These are phyloP conservation scores for Pisolithus marmoratus DNA, from an alignment of 768 basidiomycete species.

Conservation along the genomic window DNA sequence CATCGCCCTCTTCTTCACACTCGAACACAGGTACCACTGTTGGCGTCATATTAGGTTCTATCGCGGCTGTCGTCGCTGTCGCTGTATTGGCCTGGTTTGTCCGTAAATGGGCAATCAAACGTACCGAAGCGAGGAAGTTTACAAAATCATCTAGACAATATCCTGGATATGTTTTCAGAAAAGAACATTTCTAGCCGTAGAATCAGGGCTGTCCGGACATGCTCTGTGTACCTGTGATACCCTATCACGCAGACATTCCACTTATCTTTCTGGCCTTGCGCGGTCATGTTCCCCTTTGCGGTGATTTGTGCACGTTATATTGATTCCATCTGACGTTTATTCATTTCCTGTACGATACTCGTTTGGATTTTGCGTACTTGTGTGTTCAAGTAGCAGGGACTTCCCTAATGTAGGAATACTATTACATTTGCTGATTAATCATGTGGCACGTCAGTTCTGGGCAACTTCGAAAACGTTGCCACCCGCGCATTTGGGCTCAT, in stretches of 20 bases:
- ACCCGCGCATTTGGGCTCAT: too few relatives aligned
- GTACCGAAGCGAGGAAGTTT: conserved; percentile 18
- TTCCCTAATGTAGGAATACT: too few relatives aligned
- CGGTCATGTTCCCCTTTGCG: background rate
- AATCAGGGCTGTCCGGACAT: background rate
- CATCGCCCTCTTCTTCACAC: conserved; percentile 23
- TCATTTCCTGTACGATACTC: too few relatives aligned
- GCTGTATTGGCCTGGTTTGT: conserved; percentile 41
- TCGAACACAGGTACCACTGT: conserved; percentile 26
- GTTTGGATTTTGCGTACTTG: too few relatives aligned
- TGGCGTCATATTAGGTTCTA: conserved; percentile 48
- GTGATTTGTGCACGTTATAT: too few relatives aligned
- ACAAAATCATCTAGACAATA: conserved; percentile 17
- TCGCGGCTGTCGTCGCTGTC: conserved; percentile 39
- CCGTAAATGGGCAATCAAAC: conserved; percentile 41
- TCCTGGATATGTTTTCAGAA: conserved; percentile 14
- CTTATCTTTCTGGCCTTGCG: too few relatives aligned
- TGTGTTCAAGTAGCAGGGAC: too few relatives aligned
- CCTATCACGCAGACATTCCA: too few relatives aligned
- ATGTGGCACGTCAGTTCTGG: too few relatives aligned
- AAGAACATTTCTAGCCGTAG: background rate
- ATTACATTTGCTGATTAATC: too few relatives aligned
- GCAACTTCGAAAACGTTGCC: too few relatives aligned
- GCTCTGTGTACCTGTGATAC: background rate
- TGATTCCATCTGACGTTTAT: too few relatives aligned